Percentiles rank a stretch among this genome's conserved stretches.
These are phyloP conservation scores for Leccinum barrowsii DNA, from an alignment of 768 basidiomycete species.

Conservation along the genomic window DNA sequence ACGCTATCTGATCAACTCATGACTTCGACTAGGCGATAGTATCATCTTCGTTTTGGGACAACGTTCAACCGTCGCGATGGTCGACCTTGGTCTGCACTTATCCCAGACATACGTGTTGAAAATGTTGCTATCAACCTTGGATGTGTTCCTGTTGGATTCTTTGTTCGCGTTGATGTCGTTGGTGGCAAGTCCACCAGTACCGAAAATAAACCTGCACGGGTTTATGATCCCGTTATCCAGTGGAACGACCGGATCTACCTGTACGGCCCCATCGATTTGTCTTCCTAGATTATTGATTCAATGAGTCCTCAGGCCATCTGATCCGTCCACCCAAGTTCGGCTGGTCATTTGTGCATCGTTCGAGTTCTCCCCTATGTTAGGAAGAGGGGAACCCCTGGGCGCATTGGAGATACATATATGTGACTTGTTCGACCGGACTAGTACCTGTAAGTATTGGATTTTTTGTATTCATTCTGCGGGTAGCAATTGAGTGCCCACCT, in stretches of 20 bases:
- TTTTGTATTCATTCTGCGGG: no score
- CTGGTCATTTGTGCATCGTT: background rate
- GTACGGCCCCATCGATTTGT: background rate
- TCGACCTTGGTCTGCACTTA: constrained; percentile 28
- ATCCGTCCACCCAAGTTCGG: background rate
- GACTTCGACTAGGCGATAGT: no score
- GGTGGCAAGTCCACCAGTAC: constrained; percentile 1
- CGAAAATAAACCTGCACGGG: background rate
- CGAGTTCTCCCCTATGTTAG: background rate
- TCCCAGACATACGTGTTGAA: constrained; percentile 9
- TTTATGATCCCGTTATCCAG: constrained; percentile 4
- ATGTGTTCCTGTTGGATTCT: constrained; percentile 18
- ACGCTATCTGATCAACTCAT: no score
- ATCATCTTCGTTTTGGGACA: no score
- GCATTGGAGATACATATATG: no score
- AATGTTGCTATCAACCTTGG: constrained; percentile 2
- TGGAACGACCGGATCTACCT: constrained; percentile 8
- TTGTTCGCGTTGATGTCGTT: constrained; percentile 7
- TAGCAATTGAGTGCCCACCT: no score
- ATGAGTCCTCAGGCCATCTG: background rate
- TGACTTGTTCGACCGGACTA: background rate
- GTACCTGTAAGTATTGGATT: background rate
- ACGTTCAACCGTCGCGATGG: constrained; percentile 27
- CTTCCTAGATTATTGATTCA: background rate
- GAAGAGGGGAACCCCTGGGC: background rate